A percentile compares a stretch with the other conserved stretches of the same genome.
phyloP scores from a whole-genome alignment of 2,329 filamentous ascomycete species.

The Stemphylium lycopersici region DNA sequence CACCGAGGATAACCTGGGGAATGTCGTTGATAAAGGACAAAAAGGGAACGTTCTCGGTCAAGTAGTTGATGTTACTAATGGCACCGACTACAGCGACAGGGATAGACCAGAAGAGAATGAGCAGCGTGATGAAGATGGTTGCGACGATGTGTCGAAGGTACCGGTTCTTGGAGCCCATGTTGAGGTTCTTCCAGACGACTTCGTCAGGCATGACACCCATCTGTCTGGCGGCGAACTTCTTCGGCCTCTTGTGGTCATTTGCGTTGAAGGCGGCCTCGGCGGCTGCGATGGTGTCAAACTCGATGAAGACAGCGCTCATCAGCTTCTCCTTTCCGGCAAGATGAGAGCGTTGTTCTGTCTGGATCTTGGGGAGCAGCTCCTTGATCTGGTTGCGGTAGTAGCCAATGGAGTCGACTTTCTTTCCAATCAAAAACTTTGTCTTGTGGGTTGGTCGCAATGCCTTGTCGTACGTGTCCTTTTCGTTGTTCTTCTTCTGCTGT shows the following conservation, averaged over 20 bases:
- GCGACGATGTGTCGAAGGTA: constrained; percentile 36
- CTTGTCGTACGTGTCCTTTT: constrained; percentile 71
- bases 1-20: constrained; percentile 49
- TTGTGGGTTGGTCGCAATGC: constrained; percentile 53
- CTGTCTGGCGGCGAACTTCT: constrained; percentile 47
- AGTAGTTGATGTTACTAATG: constrained; percentile 53
- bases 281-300: constrained; percentile 80
- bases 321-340: constrained; percentile 69
- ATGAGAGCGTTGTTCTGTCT: constrained; percentile 70
- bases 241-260: constrained; percentile 8
- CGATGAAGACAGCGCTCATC: constrained; percentile 81
- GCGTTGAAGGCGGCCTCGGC: constrained; percentile 74
- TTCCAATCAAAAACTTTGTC: constrained; percentile 49
- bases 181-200: constrained; percentile 55
- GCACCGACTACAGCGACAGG: constrained; percentile 52
- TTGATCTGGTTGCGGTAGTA: constrained; percentile 78
- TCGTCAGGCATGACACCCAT: constrained; percentile 54
- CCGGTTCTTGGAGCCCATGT: constrained; percentile 44
- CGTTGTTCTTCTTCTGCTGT: constrained; percentile 26
- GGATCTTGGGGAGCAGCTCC: constrained; percentile 72
- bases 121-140: constrained; percentile 47
- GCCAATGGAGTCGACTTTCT: constrained; percentile 74
- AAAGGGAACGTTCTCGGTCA: constrained; percentile 46
- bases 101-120: constrained; percentile 55
- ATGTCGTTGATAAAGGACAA: constrained; percentile 53